Percentiles rank a stretch among this genome's conserved stretches.
Evolutionary conservation across 495 filamentous ascomycete species (phyloP).

Genomic region (Aspergillus affinis): DNA sequence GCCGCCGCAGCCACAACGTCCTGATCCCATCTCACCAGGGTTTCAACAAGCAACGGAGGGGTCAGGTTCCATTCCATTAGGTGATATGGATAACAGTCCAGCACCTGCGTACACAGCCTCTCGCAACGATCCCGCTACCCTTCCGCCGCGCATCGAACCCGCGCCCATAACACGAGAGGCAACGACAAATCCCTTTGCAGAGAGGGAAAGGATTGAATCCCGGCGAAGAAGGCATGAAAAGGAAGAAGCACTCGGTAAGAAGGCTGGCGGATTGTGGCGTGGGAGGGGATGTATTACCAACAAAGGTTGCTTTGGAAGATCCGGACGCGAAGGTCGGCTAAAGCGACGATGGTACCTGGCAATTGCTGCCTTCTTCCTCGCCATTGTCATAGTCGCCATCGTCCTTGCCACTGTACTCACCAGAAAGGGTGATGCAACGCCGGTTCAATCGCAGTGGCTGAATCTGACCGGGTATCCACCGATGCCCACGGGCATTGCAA

Average conservation of each 20-base stretch:
- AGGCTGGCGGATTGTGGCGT: conserved; percentile 58
- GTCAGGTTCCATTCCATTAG: conserved; percentile 45
- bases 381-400: conserved; percentile 58
- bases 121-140: conserved; percentile 16
- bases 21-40: conserved; percentile 41
- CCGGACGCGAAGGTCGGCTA: conserved; percentile 62
- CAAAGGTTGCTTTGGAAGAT: conserved; percentile 60
- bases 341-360: conserved; percentile 60
- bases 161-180: conserved; percentile 23
- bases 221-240: conserved; percentile 59
- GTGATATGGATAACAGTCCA: conserved; percentile 39
- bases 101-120: conserved; percentile 33
- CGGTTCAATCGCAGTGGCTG: conserved; percentile 63
- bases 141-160: conserved; percentile 29
- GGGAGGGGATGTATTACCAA: conserved; percentile 58
- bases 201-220: conserved; percentile 48
- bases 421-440: conserved; percentile 41
- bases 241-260: conserved; percentile 57
- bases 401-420: conserved; percentile 61
- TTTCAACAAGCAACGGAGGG: conserved; percentile 42
- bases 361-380: conserved; percentile 52
- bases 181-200: conserved; percentile 26
- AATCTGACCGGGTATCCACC: conserved; percentile 85
- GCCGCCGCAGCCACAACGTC: conserved; percentile 11
- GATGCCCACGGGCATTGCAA: conserved; percentile 78